Evolutionary conservation across 257 asterid genomes (phyloP).

Genomic region (Leonotis leonurus): DNA sequence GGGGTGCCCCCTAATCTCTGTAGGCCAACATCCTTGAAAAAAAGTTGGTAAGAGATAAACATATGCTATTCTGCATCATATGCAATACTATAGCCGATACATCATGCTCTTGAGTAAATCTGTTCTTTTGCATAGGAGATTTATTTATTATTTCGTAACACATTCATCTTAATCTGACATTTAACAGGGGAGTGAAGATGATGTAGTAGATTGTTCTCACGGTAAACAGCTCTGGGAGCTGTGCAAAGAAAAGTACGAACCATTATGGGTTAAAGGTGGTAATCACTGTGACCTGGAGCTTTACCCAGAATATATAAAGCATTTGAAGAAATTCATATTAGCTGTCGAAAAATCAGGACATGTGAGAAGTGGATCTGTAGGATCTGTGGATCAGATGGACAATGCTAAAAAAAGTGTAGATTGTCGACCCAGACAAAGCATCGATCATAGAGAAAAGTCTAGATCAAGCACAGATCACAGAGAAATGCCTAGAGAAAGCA

Average conservation of each 20-base stretch:
- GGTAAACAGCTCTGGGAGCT: conserved; percentile 92
- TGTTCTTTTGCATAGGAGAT: background rate
- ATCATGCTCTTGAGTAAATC: background rate
- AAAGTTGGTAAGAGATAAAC: too few species aligned
- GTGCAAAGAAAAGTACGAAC: conserved; percentile 88
- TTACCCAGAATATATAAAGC: conserved; percentile 84
- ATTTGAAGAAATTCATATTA: conserved; percentile 72
- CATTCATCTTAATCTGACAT: conserved; percentile 3
- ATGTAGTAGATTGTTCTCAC: conserved; percentile 84
- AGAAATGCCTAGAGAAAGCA: conserved; percentile 57
- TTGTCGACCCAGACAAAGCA: conserved; percentile 66
- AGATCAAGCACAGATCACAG: conserved; percentile 70
- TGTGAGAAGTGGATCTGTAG: conserved; percentile 34
- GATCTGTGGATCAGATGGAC: conserved; percentile 49
- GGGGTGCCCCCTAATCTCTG: too few species aligned
- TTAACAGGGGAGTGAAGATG: conserved; percentile 83
- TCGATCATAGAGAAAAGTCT: conserved; percentile 69
- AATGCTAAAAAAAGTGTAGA: conserved; percentile 58
- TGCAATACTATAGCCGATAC: too few species aligned
- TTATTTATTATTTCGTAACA: background rate
- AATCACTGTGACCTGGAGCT: conserved; percentile 94
- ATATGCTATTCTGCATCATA: too few species aligned
- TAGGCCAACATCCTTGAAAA: too few species aligned
- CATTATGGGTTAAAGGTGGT: conserved; percentile 87
- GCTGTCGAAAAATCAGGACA: conserved; percentile 69